Evolutionary conservation across 176 grass and related monocot genomes (phyloP), one percentile per base, ranked within the genome.

Genomic region (Microstegium vimineum): DNA sequence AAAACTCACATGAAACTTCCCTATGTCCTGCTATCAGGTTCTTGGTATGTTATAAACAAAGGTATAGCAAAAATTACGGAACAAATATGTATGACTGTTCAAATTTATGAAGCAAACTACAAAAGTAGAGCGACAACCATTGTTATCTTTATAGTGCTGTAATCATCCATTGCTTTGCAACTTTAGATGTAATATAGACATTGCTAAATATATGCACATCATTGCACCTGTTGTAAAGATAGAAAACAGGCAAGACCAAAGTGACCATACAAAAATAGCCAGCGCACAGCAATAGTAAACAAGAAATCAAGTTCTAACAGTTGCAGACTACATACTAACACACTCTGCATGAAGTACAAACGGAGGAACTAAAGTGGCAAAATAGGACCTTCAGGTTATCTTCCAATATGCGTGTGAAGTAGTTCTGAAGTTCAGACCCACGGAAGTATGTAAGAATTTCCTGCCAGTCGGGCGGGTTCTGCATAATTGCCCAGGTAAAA

Each of bases 401-500:
- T 62, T 98, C 90, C 68, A 93, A 69, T 82, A 98, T 93, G 61
- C 92, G 96, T 20, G 90, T 98, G 77, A 98, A 95, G 30, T 98
- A 98, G 71, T 98, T 94, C 79, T 94, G 92, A 76, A 98, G 92
- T 70, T 98, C 90, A 32, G 90, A 94, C 18, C 95, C 95, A 54
- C 90, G 88, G 56, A 98, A 98, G 78, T 98, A 93, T 80, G 95
- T 89, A 66, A 98, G 75, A 78, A 94, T 94, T 79, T 98, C 92
- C 79, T 91, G 88, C 95, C 95, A 98, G 75, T 98, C 92, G 16
- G 95, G 95, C 42, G 90, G 88, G 77, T 98, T 89, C 92, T 97
- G 83, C 69, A 67, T 54, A 64, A 32, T 61, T 26, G 56, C 63
- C 73, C 34, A 84, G 16, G 28, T 68, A 69, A 77, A 43, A 41